Percentiles rank a stretch among this genome's conserved stretches.
Evolutionary conservation across 2,329 filamentous ascomycete genomes (phyloP).

Genomic region (Beauveria pseudobassiana): DNA sequence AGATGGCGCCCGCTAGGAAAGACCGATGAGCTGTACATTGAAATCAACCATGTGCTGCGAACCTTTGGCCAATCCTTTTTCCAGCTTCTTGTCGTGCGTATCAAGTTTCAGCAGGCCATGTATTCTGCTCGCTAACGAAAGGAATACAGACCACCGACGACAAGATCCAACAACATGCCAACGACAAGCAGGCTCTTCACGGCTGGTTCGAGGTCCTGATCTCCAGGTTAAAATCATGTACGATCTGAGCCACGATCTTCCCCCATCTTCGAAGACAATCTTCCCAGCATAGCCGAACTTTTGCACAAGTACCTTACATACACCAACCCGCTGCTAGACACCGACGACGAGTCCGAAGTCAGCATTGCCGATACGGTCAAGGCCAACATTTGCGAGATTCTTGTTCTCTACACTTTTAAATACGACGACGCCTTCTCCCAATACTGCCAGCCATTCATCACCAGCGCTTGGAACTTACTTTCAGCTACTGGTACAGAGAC

Average conservation of each 20-base stretch:
- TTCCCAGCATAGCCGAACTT: constrained; percentile 66
- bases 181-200: constrained; percentile 66
- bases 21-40: constrained; percentile 84
- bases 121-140: constrained; percentile 14
- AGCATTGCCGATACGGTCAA: constrained; percentile 80
- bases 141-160: constrained; percentile 53
- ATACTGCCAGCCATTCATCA: constrained; percentile 76
- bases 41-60: constrained; percentile 90
- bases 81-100: constrained; percentile 61
- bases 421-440: constrained; percentile 89
- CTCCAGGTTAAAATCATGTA: constrained; percentile 88
- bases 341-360: constrained; percentile 82
- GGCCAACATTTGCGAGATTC: constrained; percentile 83
- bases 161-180: constrained; percentile 65
- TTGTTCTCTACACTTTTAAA: constrained; percentile 88
- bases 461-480: constrained; percentile 83
- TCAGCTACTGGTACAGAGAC: constrained; percentile 80
- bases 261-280: constrained; percentile 90
- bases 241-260: constrained; percentile 94
- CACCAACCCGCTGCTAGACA: constrained; percentile 73
- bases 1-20: constrained; percentile 91
- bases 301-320: constrained; percentile 92
- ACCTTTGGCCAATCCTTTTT: constrained; percentile 83
- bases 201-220: constrained; percentile 74
- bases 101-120: too few species aligned